Base-by-base conservation (phyloP, 1,284 basidiomycete genomes). In the Pascua sp. region DNA sequence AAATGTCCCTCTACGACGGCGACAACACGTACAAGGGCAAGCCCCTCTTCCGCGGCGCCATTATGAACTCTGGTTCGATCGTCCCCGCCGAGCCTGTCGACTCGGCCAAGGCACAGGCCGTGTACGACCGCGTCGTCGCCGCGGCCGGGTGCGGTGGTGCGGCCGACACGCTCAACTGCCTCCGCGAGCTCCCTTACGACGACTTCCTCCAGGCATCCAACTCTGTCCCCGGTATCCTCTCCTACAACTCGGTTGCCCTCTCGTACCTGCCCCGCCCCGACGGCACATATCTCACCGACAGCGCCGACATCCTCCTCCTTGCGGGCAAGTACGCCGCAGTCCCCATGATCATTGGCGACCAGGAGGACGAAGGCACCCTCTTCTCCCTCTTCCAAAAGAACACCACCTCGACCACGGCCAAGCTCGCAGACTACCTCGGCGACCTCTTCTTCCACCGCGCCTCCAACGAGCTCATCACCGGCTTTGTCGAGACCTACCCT, bases 1-100 rank as follows among this genome's bases (percentile, higher is more conserved):
- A 81, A 2, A 78, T 85, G 10, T 80, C 83, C 63, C 70, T 85
- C 13, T 84, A 85, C 65, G 75, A 85, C 47, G 76, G 84, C 18
- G 40, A 62, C 55, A 59, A 52, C 52, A 13, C 17, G 8, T 59
- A 62, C 55, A 59, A 59, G 79, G 81, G 11, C 77, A 81, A 61
- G 76, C 79, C 81, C 57, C 41, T 71, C n/a, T 76, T 74, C 64
- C 68, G 69, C 10, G 71, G 66, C 18, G 73, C 65, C 2, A 73
- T 76, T 53, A 64, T 75, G 62, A 67, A 76, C 56, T 73, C 70
- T 17, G 73, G 72, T 10, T 63, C 81, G 0, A 83, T 63, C 36
- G 83, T 64, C 59, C 61, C 61, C 24, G 47, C 57, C 24, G 49
- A 56, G 17, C 47, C 54, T 15, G 43, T 62, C 52, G 61, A 62